These are phyloP conservation scores for Phytopythium mirpurense DNA, from an alignment of 352 stramenopile genomes.

Conservation along the genomic window DNA sequence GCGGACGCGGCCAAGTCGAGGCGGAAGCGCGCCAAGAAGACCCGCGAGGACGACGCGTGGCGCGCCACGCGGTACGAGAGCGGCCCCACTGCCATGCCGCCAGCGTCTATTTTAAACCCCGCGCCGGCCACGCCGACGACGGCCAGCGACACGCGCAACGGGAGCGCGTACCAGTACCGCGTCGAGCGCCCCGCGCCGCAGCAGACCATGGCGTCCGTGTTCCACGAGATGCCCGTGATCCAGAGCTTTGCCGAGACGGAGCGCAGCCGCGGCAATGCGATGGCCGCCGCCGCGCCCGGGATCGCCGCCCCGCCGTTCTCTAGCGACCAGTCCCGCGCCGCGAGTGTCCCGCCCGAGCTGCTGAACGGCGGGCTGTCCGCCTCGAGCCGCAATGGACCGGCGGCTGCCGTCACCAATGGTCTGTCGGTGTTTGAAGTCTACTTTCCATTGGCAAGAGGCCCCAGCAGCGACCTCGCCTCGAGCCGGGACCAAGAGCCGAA, in stretches of 20 bases:
- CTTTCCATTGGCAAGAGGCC: constrained; percentile 23
- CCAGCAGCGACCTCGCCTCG: not conserved
- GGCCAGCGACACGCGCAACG: constrained; percentile 1
- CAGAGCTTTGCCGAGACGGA: constrained; percentile 62
- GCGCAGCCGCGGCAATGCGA: constrained; percentile 10
- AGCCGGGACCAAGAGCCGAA: constrained; percentile 3
- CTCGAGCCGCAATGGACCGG: constrained; percentile 2
- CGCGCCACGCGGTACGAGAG: not conserved
- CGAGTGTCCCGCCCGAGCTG: constrained; percentile 11
- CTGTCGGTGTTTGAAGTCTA: constrained; percentile 61
- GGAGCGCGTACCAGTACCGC: not conserved
- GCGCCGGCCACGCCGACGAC: constrained; percentile 10
- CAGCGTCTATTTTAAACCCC: constrained; percentile 6
- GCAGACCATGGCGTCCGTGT: constrained; percentile 25
- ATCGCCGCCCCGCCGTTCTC: not conserved
- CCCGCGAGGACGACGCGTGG: constrained; percentile 2
- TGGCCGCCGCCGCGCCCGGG: not conserved
- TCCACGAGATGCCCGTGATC: constrained; percentile 52
- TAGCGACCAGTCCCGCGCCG: constrained; percentile 1
- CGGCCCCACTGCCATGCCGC: not conserved
- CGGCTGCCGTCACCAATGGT: constrained; percentile 4
- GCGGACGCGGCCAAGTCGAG: constrained; percentile 19
- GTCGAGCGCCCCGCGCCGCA: not conserved
- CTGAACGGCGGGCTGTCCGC: constrained; percentile 20
- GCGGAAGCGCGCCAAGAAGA: constrained; percentile 15